phyloP scores from a whole-genome alignment of 1,284 basidiomycete genomes.

The Cryptococcus sp. region DNA sequence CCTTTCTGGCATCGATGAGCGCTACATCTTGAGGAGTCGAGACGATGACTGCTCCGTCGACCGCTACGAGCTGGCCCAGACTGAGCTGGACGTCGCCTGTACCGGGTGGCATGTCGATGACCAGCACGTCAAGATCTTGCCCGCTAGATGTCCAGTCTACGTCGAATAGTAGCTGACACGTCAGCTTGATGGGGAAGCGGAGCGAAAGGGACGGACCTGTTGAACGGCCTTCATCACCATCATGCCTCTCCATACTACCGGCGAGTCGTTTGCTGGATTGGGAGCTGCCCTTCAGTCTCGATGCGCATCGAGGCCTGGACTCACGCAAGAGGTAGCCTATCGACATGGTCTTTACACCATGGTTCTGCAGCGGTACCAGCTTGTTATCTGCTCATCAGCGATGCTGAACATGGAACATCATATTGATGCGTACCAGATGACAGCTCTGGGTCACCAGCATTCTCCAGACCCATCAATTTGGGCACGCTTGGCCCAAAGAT shows the following conservation, averaged over 20 bases:
- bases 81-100: conserved; percentile 94
- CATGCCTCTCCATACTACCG: conserved; percentile 91
- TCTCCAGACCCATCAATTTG: conserved; percentile 85
- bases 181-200: background rate
- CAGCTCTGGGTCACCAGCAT: conserved; percentile 70
- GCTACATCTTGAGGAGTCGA: conserved; percentile 96
- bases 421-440: conserved; percentile 55
- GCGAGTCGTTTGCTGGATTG: conserved; percentile 57
- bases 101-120: conserved; percentile 95
- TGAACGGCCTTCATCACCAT: conserved; percentile 99
- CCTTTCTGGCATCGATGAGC: conserved; percentile 84
- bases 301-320: background rate
- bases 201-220: conserved; percentile 23
- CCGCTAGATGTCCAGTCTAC: conserved; percentile 71
- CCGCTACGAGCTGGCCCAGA: conserved; percentile 80
- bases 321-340: conserved; percentile 70
- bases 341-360: conserved; percentile 91
- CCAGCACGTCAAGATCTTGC: conserved; percentile 67
- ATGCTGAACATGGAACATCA: background rate
- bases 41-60: conserved; percentile 84
- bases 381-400: conserved; percentile 57
- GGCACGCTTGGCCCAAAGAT: conserved; percentile 96
- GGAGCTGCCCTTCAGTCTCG: conserved; percentile 24
- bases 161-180: conserved; percentile 76
- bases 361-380: conserved; percentile 77